Conservation (phyloP, 2,329 filamentous ascomycete genomes). For the Venturia effusa region DNA sequence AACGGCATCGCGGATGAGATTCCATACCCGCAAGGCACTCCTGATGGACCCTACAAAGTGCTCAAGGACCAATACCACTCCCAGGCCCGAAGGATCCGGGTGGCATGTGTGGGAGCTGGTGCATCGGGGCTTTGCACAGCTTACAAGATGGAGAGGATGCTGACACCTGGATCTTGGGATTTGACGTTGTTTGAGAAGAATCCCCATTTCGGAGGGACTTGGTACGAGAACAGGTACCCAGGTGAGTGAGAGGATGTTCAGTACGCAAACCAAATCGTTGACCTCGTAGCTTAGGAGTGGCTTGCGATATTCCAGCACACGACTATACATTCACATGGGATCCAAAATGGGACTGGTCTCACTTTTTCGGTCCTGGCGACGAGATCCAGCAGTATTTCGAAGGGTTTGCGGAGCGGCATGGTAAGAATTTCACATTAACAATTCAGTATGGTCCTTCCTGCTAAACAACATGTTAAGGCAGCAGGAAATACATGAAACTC, state of each 20-base stretch:
- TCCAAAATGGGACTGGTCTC: constrained; percentile 48
- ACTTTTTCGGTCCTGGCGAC: constrained; percentile 43
- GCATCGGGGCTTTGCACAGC: constrained; percentile 12
- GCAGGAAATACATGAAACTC: constrained; percentile 34
- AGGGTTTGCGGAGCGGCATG: constrained; percentile 21
- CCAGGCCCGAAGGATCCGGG: constrained; percentile 5
- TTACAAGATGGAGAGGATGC: constrained; percentile 14
- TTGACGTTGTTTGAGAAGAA: constrained; percentile 13
- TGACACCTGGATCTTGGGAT: constrained; percentile 10
- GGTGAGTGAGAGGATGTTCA: constrained; percentile 20
- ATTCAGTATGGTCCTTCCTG: not conserved
- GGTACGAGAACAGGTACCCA: constrained; percentile 21
- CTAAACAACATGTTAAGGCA: constrained; percentile 12
- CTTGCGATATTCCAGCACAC: constrained; percentile 32
- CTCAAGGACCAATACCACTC: constrained; percentile 17
- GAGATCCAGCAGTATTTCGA: constrained; percentile 48
- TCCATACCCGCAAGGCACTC: constrained; percentile 22
- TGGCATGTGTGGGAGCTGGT: constrained; percentile 13
- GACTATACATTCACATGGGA: constrained; percentile 54
- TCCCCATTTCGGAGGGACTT: constrained; percentile 11
- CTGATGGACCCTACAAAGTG: constrained; percentile 22
- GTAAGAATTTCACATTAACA: not conserved
- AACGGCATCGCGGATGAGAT: constrained; percentile 20
- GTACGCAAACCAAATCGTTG: not conserved
- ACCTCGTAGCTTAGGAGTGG: constrained; percentile 23